These are phyloP conservation scores for Rhynchospora tenuis DNA, from an alignment of 176 grass and related monocot genomes.

Conservation along the genomic window DNA sequence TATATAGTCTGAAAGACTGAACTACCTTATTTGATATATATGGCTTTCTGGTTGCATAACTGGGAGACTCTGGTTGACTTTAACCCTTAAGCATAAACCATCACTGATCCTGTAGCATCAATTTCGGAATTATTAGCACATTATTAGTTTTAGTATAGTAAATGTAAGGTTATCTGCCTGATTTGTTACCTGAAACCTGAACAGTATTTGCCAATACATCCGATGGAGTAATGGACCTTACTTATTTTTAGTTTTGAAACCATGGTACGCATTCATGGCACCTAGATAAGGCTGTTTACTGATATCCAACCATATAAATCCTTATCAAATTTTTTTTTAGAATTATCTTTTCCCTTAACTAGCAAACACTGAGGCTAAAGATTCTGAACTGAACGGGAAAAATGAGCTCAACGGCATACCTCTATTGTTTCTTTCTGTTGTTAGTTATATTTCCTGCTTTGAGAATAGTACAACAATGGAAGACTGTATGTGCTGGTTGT, in stretches of 20 bases:
- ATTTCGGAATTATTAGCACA: neutral
- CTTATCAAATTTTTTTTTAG: no score
- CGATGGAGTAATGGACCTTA: no score
- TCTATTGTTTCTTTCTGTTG: no score
- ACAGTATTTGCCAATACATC: neutral
- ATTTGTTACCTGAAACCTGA: neutral
- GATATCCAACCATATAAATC: neutral
- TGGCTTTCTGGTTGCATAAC: neutral
- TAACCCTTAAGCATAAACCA: neutral
- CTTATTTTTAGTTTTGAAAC: neutral
- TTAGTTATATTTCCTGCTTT: no score
- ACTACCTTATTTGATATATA: neutral
- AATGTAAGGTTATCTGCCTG: neutral
- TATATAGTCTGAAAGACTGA: neutral
- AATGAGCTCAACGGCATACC: no score
- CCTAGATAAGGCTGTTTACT: neutral
- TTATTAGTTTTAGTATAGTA: neutral
- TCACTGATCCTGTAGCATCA: neutral
- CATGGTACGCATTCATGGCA: neutral
- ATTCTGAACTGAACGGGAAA: no score
- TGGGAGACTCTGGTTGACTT: neutral
- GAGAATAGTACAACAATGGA: no score
- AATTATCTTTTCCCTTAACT: no score
- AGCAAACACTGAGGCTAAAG: no score
- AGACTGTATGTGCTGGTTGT: no score